A percentile compares a stretch with the other conserved stretches of the same genome.
These are phyloP conservation scores for Colletotrichum godetiae DNA, from an alignment of 2,329 filamentous ascomycete genomes.

Conservation along the genomic window DNA sequence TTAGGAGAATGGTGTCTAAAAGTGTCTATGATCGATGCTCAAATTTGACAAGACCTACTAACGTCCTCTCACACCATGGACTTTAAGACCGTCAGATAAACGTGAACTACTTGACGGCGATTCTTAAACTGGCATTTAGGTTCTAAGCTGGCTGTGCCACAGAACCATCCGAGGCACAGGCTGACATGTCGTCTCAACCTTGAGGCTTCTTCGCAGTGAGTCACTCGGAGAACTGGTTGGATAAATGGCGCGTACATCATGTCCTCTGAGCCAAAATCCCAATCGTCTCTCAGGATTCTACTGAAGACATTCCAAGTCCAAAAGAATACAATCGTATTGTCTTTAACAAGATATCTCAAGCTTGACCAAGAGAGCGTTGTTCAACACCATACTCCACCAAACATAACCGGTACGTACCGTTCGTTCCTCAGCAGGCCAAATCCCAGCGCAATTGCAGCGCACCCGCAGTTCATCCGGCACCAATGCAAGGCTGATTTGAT, in stretches of 20 bases:
- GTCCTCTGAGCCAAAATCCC: background rate
- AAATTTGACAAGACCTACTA: too few species aligned
- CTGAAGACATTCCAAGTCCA: background rate
- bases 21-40: too few species aligned
- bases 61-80: too few species aligned
- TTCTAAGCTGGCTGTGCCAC: background rate
- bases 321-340: background rate
- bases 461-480: slow-evolving; percentile 20
- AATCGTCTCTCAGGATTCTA: rapidly evolving
- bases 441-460: background rate
- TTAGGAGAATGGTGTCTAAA: too few species aligned
- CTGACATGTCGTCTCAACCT: background rate
- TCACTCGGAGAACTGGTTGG: background rate
- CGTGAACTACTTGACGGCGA: too few species aligned
- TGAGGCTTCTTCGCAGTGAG: background rate
- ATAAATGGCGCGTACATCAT: background rate
- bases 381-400: background rate
- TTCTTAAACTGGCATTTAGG: too few species aligned
- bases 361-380: background rate
- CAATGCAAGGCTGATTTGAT: slow-evolving; percentile 21
- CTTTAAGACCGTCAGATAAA: too few species aligned
- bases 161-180: background rate
- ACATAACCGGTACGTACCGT: background rate
- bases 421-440: background rate
- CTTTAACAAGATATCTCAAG: background rate